Conservation (phyloP, 352 stramenopile species). For the Globisporangium viniferum region DNA sequence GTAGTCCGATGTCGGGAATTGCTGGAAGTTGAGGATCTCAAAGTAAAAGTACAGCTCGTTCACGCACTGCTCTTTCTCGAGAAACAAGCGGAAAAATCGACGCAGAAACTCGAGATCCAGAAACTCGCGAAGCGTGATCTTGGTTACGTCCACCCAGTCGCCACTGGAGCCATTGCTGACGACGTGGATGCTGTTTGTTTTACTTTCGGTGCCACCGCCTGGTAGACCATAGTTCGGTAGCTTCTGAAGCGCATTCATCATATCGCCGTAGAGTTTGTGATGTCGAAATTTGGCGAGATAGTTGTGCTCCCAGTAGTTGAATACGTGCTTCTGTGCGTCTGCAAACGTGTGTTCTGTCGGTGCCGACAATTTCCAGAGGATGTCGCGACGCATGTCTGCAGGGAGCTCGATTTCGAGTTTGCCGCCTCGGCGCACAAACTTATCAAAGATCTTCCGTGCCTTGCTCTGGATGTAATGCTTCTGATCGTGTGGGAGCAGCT, state of each 20-base stretch:
- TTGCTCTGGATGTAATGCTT: constrained; percentile 73
- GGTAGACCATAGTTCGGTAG: constrained; percentile 9
- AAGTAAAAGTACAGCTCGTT: constrained; percentile 79
- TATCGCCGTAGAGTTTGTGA: constrained; percentile 37
- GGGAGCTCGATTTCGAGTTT: constrained; percentile 65
- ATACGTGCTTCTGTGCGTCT: constrained; percentile 51
- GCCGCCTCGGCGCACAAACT: constrained; percentile 55
- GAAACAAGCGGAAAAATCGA: constrained; percentile 59
- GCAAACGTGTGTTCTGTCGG: constrained; percentile 61
- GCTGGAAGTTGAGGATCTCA: constrained; percentile 66
- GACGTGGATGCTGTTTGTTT: constrained; percentile 15
- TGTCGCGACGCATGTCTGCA: constrained; percentile 54
- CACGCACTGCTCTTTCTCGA: constrained; percentile 68
- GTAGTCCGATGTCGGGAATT: constrained; percentile 76
- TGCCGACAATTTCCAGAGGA: constrained; percentile 57
- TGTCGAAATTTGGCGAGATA: constrained; percentile 41
- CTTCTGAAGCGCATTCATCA: constrained; percentile 30
- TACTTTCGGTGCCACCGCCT: constrained; percentile 5
- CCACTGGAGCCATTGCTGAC: neutral
- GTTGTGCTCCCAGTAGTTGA: constrained; percentile 51
- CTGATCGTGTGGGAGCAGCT: constrained; percentile 61
- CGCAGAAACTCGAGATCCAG: constrained; percentile 54
- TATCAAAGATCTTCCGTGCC: constrained; percentile 68
- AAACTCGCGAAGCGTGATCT: constrained; percentile 58
- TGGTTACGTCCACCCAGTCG: constrained; percentile 42